Base-by-base conservation (phyloP, 352 stramenopile species). In the Phytophthora sojae region DNA sequence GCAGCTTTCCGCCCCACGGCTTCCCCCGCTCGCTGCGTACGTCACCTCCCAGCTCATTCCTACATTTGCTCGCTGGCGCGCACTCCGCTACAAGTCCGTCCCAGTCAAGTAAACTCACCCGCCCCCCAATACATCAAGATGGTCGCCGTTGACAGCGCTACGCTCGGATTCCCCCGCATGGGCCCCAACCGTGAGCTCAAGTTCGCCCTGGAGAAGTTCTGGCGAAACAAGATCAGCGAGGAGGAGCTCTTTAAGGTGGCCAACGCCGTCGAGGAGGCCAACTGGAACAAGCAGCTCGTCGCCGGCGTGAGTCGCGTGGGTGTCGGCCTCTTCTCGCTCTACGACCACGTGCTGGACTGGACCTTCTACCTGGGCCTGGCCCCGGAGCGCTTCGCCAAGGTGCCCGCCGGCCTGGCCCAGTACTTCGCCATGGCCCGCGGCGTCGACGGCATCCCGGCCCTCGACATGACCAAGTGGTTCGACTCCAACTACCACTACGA, bases 401-500 rank as follows among this genome's bases (percentile, higher is more conserved):
- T 97, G 30, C 69, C 77, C 1, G 69, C 69, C 15, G 85, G 85
- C 30, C 76, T 94, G 3, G 61, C 83, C 37, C 86, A 93, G 72
- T 94, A 97, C 81, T 98, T 98, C 76, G 89, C 90, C 55, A 97
- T 98, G 92, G 90, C 91, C 4, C 88, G 92, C 53, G 93, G 93
- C 51, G 81, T 96, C 3, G 91, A 98, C 73, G 91, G 90, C 64
- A 97, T 96, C 73, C 79, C 83, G 8, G 94, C 94, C 6, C 84
- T 98, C 39, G 94, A 97, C 73, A 98, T 98, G 94, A 98, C 90
- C 75, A 97, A 98, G 83, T 98, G 91, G 90, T 98, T 98, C 75
- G 94, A 97, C 79, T 95, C 89, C 45, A 98, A 98, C 89, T 98
- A 98, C 79, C 94, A 98, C 85, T 98, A 98, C 86, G 93, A 97